Conservation (phyloP, 139 green algal species). For the Chloropicon primus region DNA sequence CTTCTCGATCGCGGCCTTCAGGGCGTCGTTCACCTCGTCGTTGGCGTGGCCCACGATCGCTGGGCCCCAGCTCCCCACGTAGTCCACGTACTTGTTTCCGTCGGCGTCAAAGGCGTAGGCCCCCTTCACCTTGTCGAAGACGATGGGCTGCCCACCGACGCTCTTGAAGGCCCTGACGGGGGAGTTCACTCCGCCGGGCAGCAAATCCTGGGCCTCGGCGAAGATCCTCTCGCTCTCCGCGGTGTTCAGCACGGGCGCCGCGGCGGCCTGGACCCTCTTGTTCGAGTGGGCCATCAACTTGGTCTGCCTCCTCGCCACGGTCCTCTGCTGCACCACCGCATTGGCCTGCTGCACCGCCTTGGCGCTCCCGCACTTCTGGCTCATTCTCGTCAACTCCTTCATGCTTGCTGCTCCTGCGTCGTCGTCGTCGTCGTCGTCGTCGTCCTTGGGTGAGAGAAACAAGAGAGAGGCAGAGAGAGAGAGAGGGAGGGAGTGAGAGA, state of each 20-base stretch:
- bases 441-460: too few relatives aligned
- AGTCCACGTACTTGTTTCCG: constrained; percentile 81
- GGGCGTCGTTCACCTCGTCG: constrained; percentile 85
- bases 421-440: too few relatives aligned
- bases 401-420: too few relatives aligned
- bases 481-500: too few relatives aligned
- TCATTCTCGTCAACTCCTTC: too few relatives aligned
- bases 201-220: constrained; percentile 46
- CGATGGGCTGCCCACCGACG: constrained; percentile 90
- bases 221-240: not conserved
- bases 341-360: too few relatives aligned
- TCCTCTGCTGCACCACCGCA: too few relatives aligned
- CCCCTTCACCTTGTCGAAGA: constrained; percentile 95
- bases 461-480: too few relatives aligned
- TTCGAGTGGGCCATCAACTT: too few relatives aligned
- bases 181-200: constrained; percentile 95
- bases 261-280: not conserved
- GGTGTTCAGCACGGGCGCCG: not conserved
- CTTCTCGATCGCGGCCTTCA: constrained; percentile 86
- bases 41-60: constrained; percentile 87
- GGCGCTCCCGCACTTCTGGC: too few relatives aligned
- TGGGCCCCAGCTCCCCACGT: constrained; percentile 92
- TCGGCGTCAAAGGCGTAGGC: constrained; percentile 72
- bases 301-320: too few relatives aligned
- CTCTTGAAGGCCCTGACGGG: constrained; percentile 94